Conservation (phyloP, 345 rosid genomes). For the Citrus reticulata region DNA sequence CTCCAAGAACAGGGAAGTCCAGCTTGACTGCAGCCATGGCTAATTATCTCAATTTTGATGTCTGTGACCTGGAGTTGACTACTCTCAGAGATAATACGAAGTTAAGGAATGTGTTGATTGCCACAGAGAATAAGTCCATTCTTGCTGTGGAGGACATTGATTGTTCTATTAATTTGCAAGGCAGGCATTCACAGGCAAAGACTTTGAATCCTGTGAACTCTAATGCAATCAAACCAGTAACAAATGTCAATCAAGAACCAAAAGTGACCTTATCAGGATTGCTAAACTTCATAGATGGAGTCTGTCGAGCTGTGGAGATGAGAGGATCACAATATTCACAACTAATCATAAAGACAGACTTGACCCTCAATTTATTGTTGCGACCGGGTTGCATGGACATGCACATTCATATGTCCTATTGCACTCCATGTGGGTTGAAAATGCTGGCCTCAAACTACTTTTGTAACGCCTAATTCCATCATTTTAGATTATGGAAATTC, state of each 20-base stretch:
- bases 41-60: conserved; percentile 13
- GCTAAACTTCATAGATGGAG: conserved; percentile 31
- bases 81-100: conserved; percentile 13
- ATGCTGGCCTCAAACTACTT: conserved; percentile 24
- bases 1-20: conserved; percentile 27
- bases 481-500: too few species aligned
- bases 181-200: not conserved
- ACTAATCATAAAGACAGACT: conserved; percentile 29
- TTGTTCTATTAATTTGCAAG: conserved; percentile 21
- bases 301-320: conserved; percentile 38
- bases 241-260: not conserved
- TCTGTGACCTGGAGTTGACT: conserved; percentile 27
- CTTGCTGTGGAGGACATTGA: conserved; percentile 32
- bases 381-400: conserved; percentile 25
- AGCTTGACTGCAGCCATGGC: conserved; percentile 35
- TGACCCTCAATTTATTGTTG: conserved; percentile 18
- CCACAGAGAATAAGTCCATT: conserved; percentile 28
- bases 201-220: not conserved
- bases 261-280: conserved; percentile 22
- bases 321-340: conserved; percentile 30
- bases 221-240: too few species aligned
- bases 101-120: conserved; percentile 15
- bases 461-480: too few species aligned
- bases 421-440: conserved; percentile 24
- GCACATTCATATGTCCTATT: conserved; percentile 25